Evolutionary conservation across 2,329 filamentous ascomycete genomes (phyloP).

Genomic region (Hymenoscyphus fraxineus): DNA sequence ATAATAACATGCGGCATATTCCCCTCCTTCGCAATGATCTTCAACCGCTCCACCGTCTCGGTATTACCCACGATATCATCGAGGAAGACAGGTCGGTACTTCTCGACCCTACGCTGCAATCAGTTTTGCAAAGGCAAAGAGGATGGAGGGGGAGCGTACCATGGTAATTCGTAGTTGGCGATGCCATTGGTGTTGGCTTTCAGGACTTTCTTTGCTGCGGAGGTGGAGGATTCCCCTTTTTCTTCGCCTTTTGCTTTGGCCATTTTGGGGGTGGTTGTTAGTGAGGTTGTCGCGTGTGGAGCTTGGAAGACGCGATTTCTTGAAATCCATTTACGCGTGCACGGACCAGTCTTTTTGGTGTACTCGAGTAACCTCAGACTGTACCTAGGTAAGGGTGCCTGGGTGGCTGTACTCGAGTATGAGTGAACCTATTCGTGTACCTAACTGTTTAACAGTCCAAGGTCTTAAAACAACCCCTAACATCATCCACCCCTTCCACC

Average conservation of each 20-base stretch:
- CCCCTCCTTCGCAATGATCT: constrained; percentile 96
- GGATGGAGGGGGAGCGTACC: constrained; percentile 47
- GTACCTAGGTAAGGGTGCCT: no score
- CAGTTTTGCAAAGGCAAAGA: constrained; percentile 19
- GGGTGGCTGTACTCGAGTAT: not conserved
- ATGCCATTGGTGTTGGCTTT: constrained; percentile 48
- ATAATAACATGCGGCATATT: constrained; percentile 99
- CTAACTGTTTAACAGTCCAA: no score
- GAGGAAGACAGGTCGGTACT: constrained; percentile 90
- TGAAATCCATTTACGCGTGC: constrained; percentile 17
- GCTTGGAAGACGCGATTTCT: constrained; percentile 6
- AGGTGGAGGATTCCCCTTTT: constrained; percentile 57
- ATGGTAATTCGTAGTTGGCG: constrained; percentile 71
- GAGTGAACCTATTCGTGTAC: no score
- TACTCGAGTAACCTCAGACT: not conserved
- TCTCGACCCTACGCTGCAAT: constrained; percentile 74
- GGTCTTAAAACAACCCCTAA: no score
- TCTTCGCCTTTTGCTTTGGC: constrained; percentile 29
- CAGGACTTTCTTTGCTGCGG: constrained; percentile 54
- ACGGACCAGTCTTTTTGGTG: not conserved
- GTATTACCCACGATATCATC: constrained; percentile 98
- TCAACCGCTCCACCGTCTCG: constrained; percentile 93
- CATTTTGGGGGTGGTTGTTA: constrained; percentile 21
- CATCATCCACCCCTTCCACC: no score
- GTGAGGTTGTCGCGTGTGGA: constrained; percentile 22